Evolutionary conservation across 108 stramenopile species (phyloP).

Genomic region (Skeletonema tropicum): DNA sequence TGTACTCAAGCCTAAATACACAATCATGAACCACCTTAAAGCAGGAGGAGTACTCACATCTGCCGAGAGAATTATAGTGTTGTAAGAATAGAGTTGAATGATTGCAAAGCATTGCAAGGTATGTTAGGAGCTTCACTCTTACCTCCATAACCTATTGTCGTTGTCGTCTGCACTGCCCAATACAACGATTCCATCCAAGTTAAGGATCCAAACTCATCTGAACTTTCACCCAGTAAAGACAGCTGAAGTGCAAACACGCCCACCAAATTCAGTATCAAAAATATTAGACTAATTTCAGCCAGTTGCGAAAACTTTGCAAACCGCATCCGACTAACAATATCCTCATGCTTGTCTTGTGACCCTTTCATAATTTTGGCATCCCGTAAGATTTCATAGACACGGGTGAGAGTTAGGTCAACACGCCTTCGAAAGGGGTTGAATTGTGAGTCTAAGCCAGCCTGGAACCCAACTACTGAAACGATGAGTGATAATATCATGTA

Average conservation of each 20-base stretch:
- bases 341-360: constrained; percentile 16
- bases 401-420: not conserved
- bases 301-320: constrained; percentile 24
- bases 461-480: constrained; percentile 45
- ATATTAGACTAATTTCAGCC: constrained; percentile 36
- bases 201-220: constrained; percentile 16
- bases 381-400: constrained; percentile 20
- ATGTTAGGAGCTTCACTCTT: not conserved
- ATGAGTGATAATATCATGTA: constrained; percentile 57
- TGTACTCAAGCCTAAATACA: constrained; percentile 54
- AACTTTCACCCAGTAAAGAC: constrained; percentile 33
- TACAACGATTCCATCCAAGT: constrained; percentile 63
- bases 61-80: not conserved
- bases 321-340: constrained; percentile 41
- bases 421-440: constrained; percentile 19
- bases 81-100: not conserved
- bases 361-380: constrained; percentile 13
- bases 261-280: constrained; percentile 45
- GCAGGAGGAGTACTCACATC: constrained; percentile 54
- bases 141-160: constrained; percentile 16
- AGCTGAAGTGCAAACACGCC: constrained; percentile 42
- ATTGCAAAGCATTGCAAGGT: no score
- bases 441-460: constrained; percentile 28
- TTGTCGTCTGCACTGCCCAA: constrained; percentile 59
- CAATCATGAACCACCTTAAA: constrained; percentile 54